A percentile compares a stretch with the other conserved stretches of the same genome.
phyloP scores from a whole-genome alignment of 2,329 filamentous ascomycete genomes.

The Penicillium sp. region DNA sequence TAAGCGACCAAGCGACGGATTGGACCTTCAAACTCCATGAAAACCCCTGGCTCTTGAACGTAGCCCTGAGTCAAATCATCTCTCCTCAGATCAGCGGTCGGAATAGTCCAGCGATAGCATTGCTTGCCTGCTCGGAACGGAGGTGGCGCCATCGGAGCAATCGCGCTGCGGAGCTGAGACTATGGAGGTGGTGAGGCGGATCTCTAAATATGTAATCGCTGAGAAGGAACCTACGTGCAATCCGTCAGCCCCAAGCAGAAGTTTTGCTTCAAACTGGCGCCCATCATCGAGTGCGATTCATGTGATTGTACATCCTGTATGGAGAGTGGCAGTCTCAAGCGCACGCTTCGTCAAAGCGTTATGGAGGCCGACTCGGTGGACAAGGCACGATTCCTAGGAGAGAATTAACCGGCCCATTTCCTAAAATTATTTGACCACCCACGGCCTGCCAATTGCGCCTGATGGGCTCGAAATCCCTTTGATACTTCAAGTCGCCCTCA shows the following conservation, averaged over 20 bases:
- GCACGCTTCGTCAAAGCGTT: conserved; percentile 36
- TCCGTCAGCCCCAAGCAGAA: conserved; percentile 28
- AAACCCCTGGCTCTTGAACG: conserved; percentile 29
- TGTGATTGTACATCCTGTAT: conserved; percentile 23
- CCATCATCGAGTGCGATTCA: conserved; percentile 23
- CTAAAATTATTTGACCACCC: background rate
- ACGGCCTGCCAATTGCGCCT: conserved; percentile 26
- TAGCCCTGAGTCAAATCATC: conserved; percentile 8
- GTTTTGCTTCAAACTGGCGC: conserved; percentile 17
- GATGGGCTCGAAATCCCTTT: conserved; percentile 15
- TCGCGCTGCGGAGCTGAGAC: conserved; percentile 21
- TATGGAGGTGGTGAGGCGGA: conserved; percentile 3
- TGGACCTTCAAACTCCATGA: conserved; percentile 44
- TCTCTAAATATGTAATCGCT: background rate
- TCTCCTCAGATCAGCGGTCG: conserved; percentile 13
- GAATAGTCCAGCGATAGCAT: conserved; percentile 28
- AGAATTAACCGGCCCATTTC: background rate
- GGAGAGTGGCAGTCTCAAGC: conserved; percentile 19
- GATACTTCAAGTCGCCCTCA: conserved; percentile 16
- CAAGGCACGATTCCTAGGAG: conserved; percentile 31
- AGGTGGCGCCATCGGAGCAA: conserved; percentile 17
- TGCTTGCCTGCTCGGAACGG: conserved; percentile 24
- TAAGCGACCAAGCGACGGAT: conserved; percentile 43
- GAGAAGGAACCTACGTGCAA: conserved; percentile 15
- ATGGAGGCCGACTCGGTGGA: conserved; percentile 46